Evolutionary conservation across 805 yeast species (phyloP), one percentile per base, ranked within the genome.

Genomic region (Candida oleophila): DNA sequence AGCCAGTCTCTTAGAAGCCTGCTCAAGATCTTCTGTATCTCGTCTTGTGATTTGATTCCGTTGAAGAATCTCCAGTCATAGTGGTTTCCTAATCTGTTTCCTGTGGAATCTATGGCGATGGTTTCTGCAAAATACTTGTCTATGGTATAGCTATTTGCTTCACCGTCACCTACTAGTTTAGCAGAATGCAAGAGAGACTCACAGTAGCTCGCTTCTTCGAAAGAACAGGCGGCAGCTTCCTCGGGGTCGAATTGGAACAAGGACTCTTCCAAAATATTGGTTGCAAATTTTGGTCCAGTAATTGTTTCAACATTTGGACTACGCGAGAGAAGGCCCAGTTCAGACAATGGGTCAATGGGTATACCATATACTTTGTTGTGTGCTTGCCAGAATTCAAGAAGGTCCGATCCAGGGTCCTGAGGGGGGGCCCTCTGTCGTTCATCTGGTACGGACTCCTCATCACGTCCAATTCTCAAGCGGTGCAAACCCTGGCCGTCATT

Each of bases 11-110:
- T 65, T 8, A 79, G 62, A 45, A 79, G 54, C 21, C 82, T 67
- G 53, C 80, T 83, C 32, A 81, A 55, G 1, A 68, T 56, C 3
- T 70, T 66, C 20, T 63, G 62, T 45, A 65, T 69, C 41, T 71
- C 66, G 22, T 55, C 54, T 11, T 57, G 50, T 44, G 76, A 78
- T 50, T 78, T 66, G 2, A 78, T 66, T 11, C 83, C 85, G 50
- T 71, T 73, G 61, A 78, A 82, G 49, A 82, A 82, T 44, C 85
- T 62, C 69, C 74, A 75, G 60, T 82, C 88, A 53, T 80, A 78
- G 58, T 82, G 87, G 52, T 59, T 68, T 3, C 73, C 74, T 25
- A 25, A 5, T 11, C 30, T 25, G 30, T 25, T 25, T 25, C 30
- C 30, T 11, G 5, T 11, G 9, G 30, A 5, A 25, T 25, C 30